These are phyloP conservation scores for Monilinia fructicola DNA, from an alignment of 2,329 filamentous ascomycete genomes.

Conservation along the genomic window DNA sequence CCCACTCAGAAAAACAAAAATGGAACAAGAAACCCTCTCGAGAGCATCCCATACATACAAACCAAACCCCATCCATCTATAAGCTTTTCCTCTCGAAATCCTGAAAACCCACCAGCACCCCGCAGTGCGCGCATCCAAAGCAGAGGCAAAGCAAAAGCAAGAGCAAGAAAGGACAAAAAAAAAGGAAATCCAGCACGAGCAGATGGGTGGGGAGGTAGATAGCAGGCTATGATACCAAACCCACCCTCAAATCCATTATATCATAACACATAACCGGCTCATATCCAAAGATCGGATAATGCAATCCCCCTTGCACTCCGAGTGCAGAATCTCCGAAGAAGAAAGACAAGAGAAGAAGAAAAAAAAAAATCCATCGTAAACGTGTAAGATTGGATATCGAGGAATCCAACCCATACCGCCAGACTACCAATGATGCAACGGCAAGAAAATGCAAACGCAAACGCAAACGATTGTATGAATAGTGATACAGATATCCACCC, in stretches of 20 bases:
- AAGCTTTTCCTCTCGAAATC: background rate
- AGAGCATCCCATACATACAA: slow-evolving; percentile 2
- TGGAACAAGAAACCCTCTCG: background rate
- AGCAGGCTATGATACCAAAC: slow-evolving; percentile 12
- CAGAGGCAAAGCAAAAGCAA: background rate
- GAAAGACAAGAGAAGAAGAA: background rate
- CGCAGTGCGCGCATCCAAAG: background rate
- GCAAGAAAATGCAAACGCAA: background rate
- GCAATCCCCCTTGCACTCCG: slow-evolving; percentile 7
- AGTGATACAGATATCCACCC: slow-evolving; percentile 16
- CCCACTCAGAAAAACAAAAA: background rate
- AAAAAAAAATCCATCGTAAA: slow-evolving; percentile 4
- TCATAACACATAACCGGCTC: slow-evolving; percentile 16
- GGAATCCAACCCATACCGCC: background rate
- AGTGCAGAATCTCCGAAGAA: background rate
- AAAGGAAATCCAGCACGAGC: background rate
- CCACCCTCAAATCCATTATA: slow-evolving; percentile 12
- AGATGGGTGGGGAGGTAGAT: slow-evolving; percentile 8
- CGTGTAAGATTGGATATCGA: slow-evolving; percentile 11
- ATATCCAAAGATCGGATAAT: background rate
- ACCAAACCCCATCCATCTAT: slow-evolving; percentile 11
- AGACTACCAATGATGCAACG: slow-evolving; percentile 21
- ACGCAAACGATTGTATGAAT: slow-evolving; percentile 10
- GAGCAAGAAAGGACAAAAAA: background rate
- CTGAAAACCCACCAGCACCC: slow-evolving; percentile 8